Percentiles rank a stretch among this genome's conserved stretches.
Evolutionary conservation across 2,329 filamentous ascomycete genomes (phyloP).

Genomic region (Anthostomella pinea): DNA sequence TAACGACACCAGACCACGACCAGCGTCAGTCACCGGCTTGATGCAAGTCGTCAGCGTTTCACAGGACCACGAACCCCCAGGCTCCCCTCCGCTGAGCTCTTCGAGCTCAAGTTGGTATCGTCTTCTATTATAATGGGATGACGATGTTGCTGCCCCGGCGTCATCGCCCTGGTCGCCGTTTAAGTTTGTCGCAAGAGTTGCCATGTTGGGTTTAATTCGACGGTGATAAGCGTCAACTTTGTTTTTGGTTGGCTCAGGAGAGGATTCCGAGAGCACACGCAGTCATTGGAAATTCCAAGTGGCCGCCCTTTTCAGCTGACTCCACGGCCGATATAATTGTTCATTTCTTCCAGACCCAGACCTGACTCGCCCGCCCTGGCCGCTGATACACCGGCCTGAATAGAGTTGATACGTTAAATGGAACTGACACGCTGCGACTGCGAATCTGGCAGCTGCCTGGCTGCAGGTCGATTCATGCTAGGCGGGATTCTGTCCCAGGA

Average conservation of each 20-base stretch:
- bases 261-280: too few relatives aligned
- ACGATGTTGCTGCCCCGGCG: background rate
- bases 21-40: too few relatives aligned
- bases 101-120: too few relatives aligned
- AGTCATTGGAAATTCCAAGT: background rate
- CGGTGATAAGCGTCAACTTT: slow-evolving; percentile 7
- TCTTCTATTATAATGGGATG: background rate
- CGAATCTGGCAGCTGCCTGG: too few relatives aligned
- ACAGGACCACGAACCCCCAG: too few relatives aligned
- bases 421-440: background rate
- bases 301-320: background rate
- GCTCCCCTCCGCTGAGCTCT: too few relatives aligned
- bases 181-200: background rate
- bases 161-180: background rate
- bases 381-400: background rate
- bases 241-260: too few relatives aligned
- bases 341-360: too few relatives aligned
- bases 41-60: too few relatives aligned
- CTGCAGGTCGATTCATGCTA: background rate
- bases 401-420: background rate
- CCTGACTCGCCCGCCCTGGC: too few relatives aligned
- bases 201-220: slow-evolving; percentile 1
- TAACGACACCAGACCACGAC: too few relatives aligned
- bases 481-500: slow-evolving; percentile 5
- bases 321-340: too few relatives aligned